Percentiles rank a stretch among this genome's conserved stretches.
Evolutionary conservation across 2,329 filamentous ascomycete genomes (phyloP).

Genomic region (Esteya vermicola): DNA sequence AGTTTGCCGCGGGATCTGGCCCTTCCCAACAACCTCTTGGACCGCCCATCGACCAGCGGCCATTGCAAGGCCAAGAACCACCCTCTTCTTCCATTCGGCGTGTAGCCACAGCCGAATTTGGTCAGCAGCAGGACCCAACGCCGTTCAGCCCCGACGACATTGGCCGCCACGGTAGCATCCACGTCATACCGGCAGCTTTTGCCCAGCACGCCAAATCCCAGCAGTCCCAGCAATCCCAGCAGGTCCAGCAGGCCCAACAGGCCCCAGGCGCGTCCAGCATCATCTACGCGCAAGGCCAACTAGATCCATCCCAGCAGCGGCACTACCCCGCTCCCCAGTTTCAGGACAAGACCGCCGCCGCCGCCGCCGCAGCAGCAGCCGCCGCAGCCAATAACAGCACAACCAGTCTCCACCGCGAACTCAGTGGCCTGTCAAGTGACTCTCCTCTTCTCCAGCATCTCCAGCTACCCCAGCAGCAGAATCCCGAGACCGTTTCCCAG

Average conservation of each 20-base stretch:
- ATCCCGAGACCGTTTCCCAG: constrained; percentile 47
- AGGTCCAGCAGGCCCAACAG: constrained; percentile 20
- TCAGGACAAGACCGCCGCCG: constrained; percentile 9
- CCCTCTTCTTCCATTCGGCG: constrained; percentile 28
- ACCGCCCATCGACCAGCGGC: no score
- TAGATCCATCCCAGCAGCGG: constrained; percentile 13
- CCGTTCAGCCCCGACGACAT: constrained; percentile 30
- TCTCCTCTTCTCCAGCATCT: constrained; percentile 10
- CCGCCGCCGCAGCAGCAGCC: no score
- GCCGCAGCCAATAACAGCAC: no score
- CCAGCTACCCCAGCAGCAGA: constrained; percentile 24
- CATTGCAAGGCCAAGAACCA: no score
- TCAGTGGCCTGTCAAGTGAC: constrained; percentile 15
- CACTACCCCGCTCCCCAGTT: constrained; percentile 14
- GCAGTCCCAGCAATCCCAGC: constrained; percentile 20
- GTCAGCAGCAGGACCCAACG: constrained; percentile 25
- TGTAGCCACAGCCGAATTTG: constrained; percentile 21
- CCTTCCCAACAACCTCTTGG: no score
- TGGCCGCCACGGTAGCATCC: constrained; percentile 22
- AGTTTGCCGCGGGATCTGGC: no score
- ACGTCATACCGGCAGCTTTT: constrained; percentile 17
- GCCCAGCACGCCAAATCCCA: constrained; percentile 10
- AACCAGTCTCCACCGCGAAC: constrained; percentile 18
- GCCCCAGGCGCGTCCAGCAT: constrained; percentile 11
- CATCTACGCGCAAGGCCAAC: not conserved